A percentile compares a stretch with the other conserved stretches of the same genome.
These are phyloP conservation scores for Magnaporthales sp. DNA, from an alignment of 2,329 filamentous ascomycete genomes.

Conservation along the genomic window DNA sequence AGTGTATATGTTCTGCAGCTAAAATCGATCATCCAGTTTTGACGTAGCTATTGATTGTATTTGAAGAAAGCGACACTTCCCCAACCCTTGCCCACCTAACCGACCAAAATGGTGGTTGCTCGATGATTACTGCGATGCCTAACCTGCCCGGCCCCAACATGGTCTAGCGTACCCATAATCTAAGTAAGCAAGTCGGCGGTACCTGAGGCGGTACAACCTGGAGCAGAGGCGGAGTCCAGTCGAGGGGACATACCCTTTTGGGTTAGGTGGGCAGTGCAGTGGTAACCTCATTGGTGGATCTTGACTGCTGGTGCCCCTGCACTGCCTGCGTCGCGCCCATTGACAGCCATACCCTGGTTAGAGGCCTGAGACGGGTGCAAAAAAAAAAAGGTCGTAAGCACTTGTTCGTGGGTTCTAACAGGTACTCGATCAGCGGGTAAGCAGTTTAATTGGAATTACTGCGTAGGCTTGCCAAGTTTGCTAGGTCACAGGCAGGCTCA, in stretches of 20 bases:
- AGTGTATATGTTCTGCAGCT: not conserved
- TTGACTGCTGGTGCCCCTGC: not conserved
- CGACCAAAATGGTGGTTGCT: not conserved
- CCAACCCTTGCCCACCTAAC: not conserved
- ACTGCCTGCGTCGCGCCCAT: not conserved
- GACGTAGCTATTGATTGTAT: not conserved
- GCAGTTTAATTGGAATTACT: not conserved
- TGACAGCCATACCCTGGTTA: not conserved
- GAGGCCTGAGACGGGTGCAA: not conserved
- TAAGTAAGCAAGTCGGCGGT: not conserved
- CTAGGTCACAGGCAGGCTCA: too few relatives aligned
- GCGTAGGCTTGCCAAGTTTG: too few relatives aligned
- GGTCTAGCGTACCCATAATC: not conserved
- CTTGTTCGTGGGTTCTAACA: not conserved
- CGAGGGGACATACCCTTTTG: not conserved
- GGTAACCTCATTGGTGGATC: not conserved
- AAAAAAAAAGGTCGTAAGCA: not conserved
- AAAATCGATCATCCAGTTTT: not conserved
- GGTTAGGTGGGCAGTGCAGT: not conserved
- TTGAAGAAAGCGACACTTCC: not conserved
- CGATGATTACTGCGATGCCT: not conserved
- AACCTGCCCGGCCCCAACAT: not conserved
- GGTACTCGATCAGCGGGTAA: not conserved
- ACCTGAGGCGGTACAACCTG: not conserved
- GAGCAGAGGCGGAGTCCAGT: not conserved